phyloP scores from a whole-genome alignment of 257 asterid species.

The Lavandula angustifolia region DNA sequence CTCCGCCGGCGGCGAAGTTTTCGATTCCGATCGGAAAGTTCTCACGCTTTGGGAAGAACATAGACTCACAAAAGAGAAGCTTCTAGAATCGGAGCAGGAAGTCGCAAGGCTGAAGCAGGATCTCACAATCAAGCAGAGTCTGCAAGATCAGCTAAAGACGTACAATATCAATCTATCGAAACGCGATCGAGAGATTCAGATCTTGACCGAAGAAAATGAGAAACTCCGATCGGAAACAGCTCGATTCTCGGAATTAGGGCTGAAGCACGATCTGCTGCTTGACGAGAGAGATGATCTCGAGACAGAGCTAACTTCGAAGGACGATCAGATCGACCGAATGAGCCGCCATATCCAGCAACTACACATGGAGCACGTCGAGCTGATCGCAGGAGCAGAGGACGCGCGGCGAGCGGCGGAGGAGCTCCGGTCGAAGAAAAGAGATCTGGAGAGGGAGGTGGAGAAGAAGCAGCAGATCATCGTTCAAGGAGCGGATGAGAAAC shows the following conservation, averaged over 20 bases:
- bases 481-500: conserved; percentile 81
- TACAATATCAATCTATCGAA: conserved; percentile 51
- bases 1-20: conserved; percentile 33
- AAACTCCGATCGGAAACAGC: conserved; percentile 53
- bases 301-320: conserved; percentile 46
- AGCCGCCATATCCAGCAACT: conserved; percentile 61
- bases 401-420: conserved; percentile 45
- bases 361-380: conserved; percentile 55
- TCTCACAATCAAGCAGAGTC: conserved; percentile 40
- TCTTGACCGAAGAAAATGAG: conserved; percentile 55
- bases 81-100: conserved; percentile 54
- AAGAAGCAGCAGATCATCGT: conserved; percentile 48
- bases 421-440: conserved; percentile 49
- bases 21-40: conserved; percentile 40
- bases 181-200: conserved; percentile 64
- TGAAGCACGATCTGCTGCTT: conserved; percentile 33
- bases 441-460: conserved; percentile 60
- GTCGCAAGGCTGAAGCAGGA: conserved; percentile 46
- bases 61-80: conserved; percentile 45
- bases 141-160: conserved; percentile 57
- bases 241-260: conserved; percentile 32
- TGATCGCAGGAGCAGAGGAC: conserved; percentile 51
- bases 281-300: conserved; percentile 43
- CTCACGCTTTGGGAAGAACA: conserved; percentile 52
- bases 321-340: conserved; percentile 53